A percentile compares a stretch with the other conserved stretches of the same genome.
phyloP scores from a whole-genome alignment of 2,329 filamentous ascomycete species.

The Trichophyton simii region DNA sequence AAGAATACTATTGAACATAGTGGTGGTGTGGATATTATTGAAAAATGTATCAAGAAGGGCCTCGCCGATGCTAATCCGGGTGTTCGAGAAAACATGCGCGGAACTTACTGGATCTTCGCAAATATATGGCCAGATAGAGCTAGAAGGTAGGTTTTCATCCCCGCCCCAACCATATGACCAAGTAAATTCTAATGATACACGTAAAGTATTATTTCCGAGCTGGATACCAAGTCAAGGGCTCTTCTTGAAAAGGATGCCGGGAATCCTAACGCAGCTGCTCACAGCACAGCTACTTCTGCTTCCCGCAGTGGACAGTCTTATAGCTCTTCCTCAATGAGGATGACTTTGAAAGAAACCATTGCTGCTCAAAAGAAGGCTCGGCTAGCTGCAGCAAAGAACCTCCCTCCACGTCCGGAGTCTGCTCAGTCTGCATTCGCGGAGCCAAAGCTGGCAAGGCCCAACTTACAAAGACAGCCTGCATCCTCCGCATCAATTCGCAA shows the following conservation, averaged over 20 bases:
- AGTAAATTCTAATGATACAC: background rate
- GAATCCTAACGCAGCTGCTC: constrained; percentile 45
- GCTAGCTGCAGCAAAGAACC: constrained; percentile 28
- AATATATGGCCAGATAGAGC: constrained; percentile 65
- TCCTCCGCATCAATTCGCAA: constrained; percentile 23
- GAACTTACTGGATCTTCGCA: constrained; percentile 75
- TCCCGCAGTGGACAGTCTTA: constrained; percentile 6
- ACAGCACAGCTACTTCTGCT: background rate
- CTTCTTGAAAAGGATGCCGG: constrained; percentile 69
- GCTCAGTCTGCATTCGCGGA: constrained; percentile 42
- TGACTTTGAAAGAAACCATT: constrained; percentile 68
- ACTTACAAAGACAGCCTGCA: constrained; percentile 19
- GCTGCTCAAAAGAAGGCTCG: constrained; percentile 61
- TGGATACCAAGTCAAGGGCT: constrained; percentile 67
- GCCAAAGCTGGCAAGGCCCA: constrained; percentile 28
- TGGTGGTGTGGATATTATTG: constrained; percentile 68
- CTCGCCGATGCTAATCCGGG: constrained; percentile 81
- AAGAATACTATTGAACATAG: constrained; percentile 73
- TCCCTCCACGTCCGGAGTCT: constrained; percentile 45
- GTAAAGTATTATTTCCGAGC: constrained; percentile 57
- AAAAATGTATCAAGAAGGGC: constrained; percentile 80
- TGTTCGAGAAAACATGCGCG: constrained; percentile 74
- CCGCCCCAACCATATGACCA: constrained; percentile 1
- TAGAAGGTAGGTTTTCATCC: constrained; percentile 42
- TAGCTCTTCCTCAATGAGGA: constrained; percentile 39